These are phyloP conservation scores for Starmerella scarabaei DNA, from an alignment of 805 yeast species.

Conservation along the genomic window DNA sequence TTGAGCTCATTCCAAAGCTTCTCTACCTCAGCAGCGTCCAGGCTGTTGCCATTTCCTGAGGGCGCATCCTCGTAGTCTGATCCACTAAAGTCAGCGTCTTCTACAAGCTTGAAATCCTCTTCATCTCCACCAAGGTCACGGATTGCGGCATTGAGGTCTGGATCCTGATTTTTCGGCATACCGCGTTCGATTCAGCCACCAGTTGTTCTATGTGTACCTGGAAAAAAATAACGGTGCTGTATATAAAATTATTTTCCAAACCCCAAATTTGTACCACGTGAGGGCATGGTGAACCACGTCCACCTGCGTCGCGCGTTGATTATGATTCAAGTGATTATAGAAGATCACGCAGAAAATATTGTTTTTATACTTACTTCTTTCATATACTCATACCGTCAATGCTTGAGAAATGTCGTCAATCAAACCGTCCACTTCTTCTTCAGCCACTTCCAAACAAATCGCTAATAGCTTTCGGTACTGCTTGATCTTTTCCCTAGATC, in stretches of 20 bases:
- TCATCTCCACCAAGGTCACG: conserved; percentile 74
- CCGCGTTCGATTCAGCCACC: no score
- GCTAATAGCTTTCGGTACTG: conserved; percentile 72
- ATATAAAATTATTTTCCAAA: neutral
- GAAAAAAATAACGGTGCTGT: no score
- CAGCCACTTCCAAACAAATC: conserved; percentile 58
- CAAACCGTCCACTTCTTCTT: conserved; percentile 68
- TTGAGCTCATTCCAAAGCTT: conserved; percentile 20
- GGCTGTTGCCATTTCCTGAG: conserved; percentile 12
- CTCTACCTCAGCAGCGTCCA: conserved; percentile 17
- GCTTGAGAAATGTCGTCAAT: conserved; percentile 63
- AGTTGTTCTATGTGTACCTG: no score
- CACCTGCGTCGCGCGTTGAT: no score
- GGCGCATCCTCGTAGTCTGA: conserved; percentile 25
- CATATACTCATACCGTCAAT: conserved; percentile 14
- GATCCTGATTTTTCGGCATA: conserved; percentile 2
- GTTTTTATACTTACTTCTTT: no score
- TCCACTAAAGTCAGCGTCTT: conserved; percentile 35
- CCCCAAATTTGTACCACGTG: neutral
- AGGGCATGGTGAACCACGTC: neutral
- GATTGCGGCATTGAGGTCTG: conserved; percentile 37
- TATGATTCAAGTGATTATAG: no score
- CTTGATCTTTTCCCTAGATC: conserved; percentile 45
- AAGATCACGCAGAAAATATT: no score
- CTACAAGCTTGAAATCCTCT: conserved; percentile 56